Evolutionary conservation across 1,284 basidiomycete species (phyloP), one percentile per base, ranked within the genome.

Genomic region (Tylopilus sp.): DNA sequence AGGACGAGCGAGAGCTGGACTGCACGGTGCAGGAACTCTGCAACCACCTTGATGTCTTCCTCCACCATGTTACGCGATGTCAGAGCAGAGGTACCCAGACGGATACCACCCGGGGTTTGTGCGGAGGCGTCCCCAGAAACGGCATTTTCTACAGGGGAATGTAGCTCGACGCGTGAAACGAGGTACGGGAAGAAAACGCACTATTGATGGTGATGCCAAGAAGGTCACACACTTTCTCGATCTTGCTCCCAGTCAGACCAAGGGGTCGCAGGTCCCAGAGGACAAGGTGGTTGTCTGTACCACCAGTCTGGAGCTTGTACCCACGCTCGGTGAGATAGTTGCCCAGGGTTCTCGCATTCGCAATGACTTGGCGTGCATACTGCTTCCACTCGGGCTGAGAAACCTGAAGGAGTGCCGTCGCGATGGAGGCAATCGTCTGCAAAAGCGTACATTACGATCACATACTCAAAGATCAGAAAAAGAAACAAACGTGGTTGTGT

Each of bases 211-310:
- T 98, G 74, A 99, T 98, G 64, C 94, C 94, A 68, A 93, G 86
- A 51, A 97, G 81, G 73, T 99, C 97, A 72, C 95, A 97, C 66
- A 99, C 86, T 82, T 98, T 98, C 82, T 98, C 95, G 57, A 99
- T 86, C 80, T 99, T 99, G 80, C 88, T 92, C 55, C 97, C 97
- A 24, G 97, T 98, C 68, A 99, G 79, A 52, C 93, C 91, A 61
- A 98, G 82, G 25, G 97, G 97, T 49, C 97, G 86, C 58, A 99
- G 82, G 72, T 99, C 97, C 95, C 95, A 98, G 46, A 99, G 89
- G 55, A 98, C 88, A 58, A 99, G 86, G 76, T 99, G 97, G 83
- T 95, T 98, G 74, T 98, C 96, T 15, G 94, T 94, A 55, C 97
- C 97, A 56, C 86, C 88, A 31, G 96, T 99, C 79, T 98, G 96